Evolutionary conservation across 768 basidiomycete species (phyloP).

Genomic region (Phylloporus scabripes): DNA sequence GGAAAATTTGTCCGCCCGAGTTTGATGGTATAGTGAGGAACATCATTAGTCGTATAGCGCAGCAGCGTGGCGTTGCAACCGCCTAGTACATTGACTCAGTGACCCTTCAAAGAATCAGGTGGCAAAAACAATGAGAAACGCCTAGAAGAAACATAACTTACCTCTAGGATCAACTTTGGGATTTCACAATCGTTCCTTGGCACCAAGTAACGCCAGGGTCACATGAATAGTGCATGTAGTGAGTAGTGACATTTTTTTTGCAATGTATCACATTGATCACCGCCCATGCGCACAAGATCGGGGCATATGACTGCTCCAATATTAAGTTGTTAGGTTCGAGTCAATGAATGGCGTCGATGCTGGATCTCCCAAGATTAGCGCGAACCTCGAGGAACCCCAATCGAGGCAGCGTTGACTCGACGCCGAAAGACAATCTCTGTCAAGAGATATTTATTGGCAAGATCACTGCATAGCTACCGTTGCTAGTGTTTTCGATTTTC

Average conservation of each 20-base stretch:
- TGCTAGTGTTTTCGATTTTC: neutral
- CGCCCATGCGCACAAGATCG: neutral
- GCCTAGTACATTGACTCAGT: neutral
- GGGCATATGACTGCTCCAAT: neutral
- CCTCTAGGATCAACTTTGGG: neutral
- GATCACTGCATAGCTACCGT: neutral
- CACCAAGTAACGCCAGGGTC: neutral
- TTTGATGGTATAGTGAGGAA: neutral
- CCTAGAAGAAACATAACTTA: neutral
- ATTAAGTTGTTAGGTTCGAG: neutral
- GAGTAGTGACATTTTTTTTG: neutral
- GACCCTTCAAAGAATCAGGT: neutral
- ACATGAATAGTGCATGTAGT: neutral
- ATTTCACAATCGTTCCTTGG: neutral
- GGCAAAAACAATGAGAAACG: neutral
- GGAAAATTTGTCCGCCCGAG: neutral
- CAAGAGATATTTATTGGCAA: neutral
- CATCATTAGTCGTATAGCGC: neutral
- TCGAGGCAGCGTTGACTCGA: neutral
- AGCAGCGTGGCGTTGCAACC: neutral
- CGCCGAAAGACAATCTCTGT: conserved; percentile 1
- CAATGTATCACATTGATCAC: neutral
- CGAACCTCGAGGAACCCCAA: neutral
- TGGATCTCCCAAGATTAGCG: neutral
- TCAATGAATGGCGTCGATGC: neutral